These are phyloP conservation scores for Podospora didyma DNA, from an alignment of 495 filamentous ascomycete genomes.

Conservation along the genomic window DNA sequence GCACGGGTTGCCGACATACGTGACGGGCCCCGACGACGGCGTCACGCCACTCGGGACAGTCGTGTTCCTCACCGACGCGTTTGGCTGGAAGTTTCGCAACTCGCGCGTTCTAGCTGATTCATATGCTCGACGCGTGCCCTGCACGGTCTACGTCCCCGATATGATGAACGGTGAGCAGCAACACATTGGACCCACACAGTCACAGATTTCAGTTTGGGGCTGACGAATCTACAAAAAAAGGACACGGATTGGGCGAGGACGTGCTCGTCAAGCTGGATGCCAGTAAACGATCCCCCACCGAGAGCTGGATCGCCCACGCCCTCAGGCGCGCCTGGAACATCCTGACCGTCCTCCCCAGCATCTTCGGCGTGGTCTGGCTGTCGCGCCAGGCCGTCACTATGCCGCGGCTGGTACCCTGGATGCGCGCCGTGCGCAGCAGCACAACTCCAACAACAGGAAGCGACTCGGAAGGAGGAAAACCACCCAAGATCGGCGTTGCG, in stretches of 20 bases:
- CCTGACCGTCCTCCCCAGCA: neutral
- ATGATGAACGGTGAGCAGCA: constrained; percentile 57
- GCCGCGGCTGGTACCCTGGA: constrained; percentile 46
- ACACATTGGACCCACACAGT: neutral
- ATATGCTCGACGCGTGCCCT: constrained; percentile 46
- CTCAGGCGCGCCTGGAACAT: constrained; percentile 8
- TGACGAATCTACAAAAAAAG: constrained; percentile 1
- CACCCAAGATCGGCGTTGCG: constrained; percentile 38
- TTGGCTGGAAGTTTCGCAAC: constrained; percentile 56
- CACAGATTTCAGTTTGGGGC: neutral
- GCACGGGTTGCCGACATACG: constrained; percentile 49
- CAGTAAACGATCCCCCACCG: constrained; percentile 1
- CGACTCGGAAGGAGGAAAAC: neutral
- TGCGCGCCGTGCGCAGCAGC: constrained; percentile 38
- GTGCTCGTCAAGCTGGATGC: constrained; percentile 15
- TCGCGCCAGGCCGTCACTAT: constrained; percentile 29
- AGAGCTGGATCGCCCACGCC: neutral
- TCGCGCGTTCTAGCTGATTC: constrained; percentile 49
- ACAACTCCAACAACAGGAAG: constrained; percentile 20
- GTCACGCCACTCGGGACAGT: constrained; percentile 41
- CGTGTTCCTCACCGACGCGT: constrained; percentile 54
- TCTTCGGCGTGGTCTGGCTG: constrained; percentile 40
- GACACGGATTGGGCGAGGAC: constrained; percentile 14
- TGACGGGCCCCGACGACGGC: constrained; percentile 33
- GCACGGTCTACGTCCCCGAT: constrained; percentile 53